Base-by-base conservation (phyloP, 2,329 filamentous ascomycete species). In the Neobulgaria alba region DNA sequence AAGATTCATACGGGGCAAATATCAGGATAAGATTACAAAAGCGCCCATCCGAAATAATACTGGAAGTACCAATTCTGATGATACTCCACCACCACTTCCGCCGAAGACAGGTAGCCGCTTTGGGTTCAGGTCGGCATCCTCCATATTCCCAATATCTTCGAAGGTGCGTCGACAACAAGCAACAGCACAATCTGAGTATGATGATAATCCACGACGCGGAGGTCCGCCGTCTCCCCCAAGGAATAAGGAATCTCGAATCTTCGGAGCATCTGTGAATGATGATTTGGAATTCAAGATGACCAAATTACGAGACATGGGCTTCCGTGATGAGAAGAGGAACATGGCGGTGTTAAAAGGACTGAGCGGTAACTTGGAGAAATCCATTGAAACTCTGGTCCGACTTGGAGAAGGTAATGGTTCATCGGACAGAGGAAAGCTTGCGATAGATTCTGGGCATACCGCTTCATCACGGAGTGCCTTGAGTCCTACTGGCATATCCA, bases 1-100 rank as follows among this genome's bases (percentile, higher is more conserved):
- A 64, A 77, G 86, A 46, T 96, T 90, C 62, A 95, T 98, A 52
- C 75, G 90, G 46, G 82, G 90, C 57, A 98, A 98, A 63, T 98
- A 98, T 63, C 79, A 89, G 59, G 79, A 56, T 17, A 49, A 45
- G 81, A 53, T 68, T 72, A 10, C 69, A 76, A 49, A 66, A 61
- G 32, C 64, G 59, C 51, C 66, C 59, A 23, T 64, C 59, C 39
- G 50, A 31, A 75, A 53, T 20, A 49, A 57, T 36, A 57, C 56
- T 33, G 56, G 55, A 38, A 71, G 68, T 49, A 64, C 66, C n/a
- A 64, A 63, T 36, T 72, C 72, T 10, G 74, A 79, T 49, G 76
- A 80, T 4, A 46, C 52, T 31, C 56, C 52, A 21, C 73, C 78
- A 10, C 77, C 78, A 12, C 74, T 77, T 5, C 62, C 79, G 17